Evolutionary conservation across 192 early-diverging fungal species (phyloP).

Genomic region (Rhizoclosmatium globosum): DNA sequence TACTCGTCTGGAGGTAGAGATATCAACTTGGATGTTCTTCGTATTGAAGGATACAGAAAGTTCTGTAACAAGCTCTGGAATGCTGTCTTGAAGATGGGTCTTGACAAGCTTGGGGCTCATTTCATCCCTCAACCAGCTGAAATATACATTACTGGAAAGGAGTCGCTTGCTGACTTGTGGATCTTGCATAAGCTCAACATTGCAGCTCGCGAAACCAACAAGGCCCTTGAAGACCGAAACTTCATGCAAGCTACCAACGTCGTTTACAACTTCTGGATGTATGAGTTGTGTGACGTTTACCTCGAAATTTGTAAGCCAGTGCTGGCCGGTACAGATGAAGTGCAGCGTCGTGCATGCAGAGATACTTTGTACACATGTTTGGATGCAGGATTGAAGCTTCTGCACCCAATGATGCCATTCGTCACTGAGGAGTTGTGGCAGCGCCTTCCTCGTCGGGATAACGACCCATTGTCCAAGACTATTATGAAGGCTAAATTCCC

Average conservation of each 20-base stretch:
- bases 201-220: conserved; percentile 79
- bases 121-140: conserved; percentile 71
- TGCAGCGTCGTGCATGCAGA: conserved; percentile 58
- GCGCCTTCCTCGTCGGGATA: conserved; percentile 83
- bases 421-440: conserved; percentile 99
- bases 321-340: conserved; percentile 69
- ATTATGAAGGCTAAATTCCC: conserved; percentile 82
- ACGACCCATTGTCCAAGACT: conserved; percentile 61
- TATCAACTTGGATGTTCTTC: conserved; percentile 93
- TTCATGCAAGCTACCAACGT: conserved; percentile 92
- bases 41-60: conserved; percentile 99
- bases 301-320: conserved; percentile 93
- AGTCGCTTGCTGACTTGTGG: conserved; percentile 91
- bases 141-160: conserved; percentile 72
- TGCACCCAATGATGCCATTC: conserved; percentile 99
- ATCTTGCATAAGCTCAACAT: conserved; percentile 90
- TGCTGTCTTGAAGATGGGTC: conserved; percentile 88
- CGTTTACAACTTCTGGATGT: conserved; percentile 93
- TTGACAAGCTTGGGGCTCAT: conserved; percentile 91
- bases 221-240: conserved; percentile 80
- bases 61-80: conserved; percentile 99
- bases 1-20: conserved; percentile 74
- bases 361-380: conserved; percentile 96
- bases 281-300: conserved; percentile 97
- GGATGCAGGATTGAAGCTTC: conserved; percentile 87